phyloP scores from a whole-genome alignment of 1,284 basidiomycete species.

The Schizophyllum amplum region DNA sequence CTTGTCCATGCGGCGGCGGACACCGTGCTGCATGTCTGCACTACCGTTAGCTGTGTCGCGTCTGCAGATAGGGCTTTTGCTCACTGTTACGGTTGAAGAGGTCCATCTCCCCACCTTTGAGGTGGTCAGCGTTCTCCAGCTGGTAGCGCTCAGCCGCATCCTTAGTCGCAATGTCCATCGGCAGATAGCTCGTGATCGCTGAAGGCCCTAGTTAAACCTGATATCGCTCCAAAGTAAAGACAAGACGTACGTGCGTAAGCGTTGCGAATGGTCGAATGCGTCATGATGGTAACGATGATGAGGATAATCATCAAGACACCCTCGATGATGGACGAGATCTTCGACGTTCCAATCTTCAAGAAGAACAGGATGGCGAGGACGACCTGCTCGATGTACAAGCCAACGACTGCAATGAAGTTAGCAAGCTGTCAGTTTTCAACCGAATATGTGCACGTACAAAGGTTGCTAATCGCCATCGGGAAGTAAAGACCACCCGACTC shows the following conservation, averaged over 20 bases:
- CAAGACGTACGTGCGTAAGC: constrained; percentile 29
- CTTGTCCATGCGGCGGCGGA: neutral
- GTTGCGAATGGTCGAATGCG: constrained; percentile 31
- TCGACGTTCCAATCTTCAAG: constrained; percentile 34
- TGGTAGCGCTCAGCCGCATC: constrained; percentile 34
- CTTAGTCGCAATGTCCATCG: constrained; percentile 55
- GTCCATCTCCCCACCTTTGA: constrained; percentile 28
- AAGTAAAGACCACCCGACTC: constrained; percentile 57
- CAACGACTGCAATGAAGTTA: constrained; percentile 37
- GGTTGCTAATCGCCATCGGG: constrained; percentile 65
- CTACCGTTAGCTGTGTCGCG: neutral
- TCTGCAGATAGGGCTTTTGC: constrained; percentile 3
- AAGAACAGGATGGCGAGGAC: constrained; percentile 64
- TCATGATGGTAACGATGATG: constrained; percentile 44
- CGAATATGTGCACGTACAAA: constrained; percentile 24
- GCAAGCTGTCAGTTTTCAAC: too few relatives aligned
- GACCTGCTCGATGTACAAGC: constrained; percentile 62
- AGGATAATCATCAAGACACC: constrained; percentile 58
- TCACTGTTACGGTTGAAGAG: constrained; percentile 34
- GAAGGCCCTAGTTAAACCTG: constrained; percentile 5
- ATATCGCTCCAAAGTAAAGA: neutral
- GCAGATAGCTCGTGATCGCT: constrained; percentile 46
- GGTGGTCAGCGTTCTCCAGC: constrained; percentile 19
- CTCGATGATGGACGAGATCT: constrained; percentile 37
- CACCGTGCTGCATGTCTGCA: neutral